phyloP scores from a whole-genome alignment of 768 basidiomycete genomes.

The Suillus clintonianus region DNA sequence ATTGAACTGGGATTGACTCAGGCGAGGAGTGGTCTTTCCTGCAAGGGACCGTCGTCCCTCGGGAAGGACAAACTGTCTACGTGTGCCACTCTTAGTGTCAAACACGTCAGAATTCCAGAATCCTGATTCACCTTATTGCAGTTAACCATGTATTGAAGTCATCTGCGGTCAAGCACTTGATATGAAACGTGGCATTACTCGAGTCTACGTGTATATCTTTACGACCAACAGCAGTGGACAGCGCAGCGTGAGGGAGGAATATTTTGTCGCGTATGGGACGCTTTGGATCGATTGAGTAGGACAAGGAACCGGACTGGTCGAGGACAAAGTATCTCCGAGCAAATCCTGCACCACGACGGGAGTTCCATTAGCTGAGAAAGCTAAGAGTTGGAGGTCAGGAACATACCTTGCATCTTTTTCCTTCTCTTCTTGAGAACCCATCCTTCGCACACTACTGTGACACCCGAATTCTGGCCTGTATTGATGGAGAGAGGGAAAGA shows the following conservation, averaged over 20 bases:
- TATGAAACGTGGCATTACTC: conserved; percentile 75
- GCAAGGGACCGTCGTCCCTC: conserved; percentile 38
- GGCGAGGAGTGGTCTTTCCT: conserved; percentile 37
- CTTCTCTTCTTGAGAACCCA: conserved; percentile 87
- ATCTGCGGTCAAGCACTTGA: conserved; percentile 69
- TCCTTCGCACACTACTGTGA: conserved; percentile 66
- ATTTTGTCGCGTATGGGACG: conserved; percentile 73
- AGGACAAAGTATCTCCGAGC: conserved; percentile 82
- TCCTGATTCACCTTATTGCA: conserved; percentile 60
- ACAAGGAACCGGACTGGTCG: conserved; percentile 65
- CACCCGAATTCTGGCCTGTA: conserved; percentile 14
- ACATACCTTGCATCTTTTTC: conserved; percentile 83
- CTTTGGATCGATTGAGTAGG: conserved; percentile 74
- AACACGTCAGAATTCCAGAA: neutral
- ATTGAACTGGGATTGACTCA: conserved; percentile 47
- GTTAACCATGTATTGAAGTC: conserved; percentile 78
- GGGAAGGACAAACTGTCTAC: conserved; percentile 61
- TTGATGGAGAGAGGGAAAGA: conserved; percentile 8
- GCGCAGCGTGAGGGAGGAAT: conserved; percentile 67
- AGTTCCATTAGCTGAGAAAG: conserved; percentile 3
- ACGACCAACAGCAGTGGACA: conserved; percentile 70
- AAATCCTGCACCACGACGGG: conserved; percentile 53
- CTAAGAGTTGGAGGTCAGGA: neutral
- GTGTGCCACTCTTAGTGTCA: neutral
- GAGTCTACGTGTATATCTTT: conserved; percentile 84